Evolutionary conservation across 106 monocot species (phyloP).

Genomic region (Cymbidium sinense): DNA sequence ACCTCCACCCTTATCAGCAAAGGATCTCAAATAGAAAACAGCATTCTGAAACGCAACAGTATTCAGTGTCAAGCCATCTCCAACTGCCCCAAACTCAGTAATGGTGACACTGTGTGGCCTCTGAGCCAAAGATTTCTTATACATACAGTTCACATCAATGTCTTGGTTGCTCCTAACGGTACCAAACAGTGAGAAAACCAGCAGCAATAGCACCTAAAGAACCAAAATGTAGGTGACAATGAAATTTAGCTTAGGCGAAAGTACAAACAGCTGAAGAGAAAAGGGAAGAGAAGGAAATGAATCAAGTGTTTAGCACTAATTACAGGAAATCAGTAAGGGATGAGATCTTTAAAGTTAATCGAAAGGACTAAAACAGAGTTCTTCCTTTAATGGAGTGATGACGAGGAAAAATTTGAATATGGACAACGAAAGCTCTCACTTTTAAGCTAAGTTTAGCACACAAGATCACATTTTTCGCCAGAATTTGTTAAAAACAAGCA

Average conservation of each 20-base stretch:
- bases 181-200: slow-evolving; percentile 1
- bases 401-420: too few relatives aligned
- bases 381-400: too few relatives aligned
- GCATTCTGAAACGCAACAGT: slow-evolving; percentile 92
- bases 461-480: too few relatives aligned
- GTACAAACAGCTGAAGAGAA: not conserved
- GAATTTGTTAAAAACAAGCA: too few relatives aligned
- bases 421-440: not conserved
- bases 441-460: too few relatives aligned
- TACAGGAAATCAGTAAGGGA: not conserved
- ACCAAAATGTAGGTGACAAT: not conserved
- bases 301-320: not conserved
- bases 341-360: not conserved
- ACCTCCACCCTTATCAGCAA: slow-evolving; percentile 90
- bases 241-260: not conserved
- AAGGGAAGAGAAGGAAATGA: not conserved
- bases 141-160: slow-evolving; percentile 20
- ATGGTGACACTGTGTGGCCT: slow-evolving; percentile 84
- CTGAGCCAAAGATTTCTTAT: not conserved
- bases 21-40: slow-evolving; percentile 68
- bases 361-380: not conserved
- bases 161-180: not conserved
- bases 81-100: slow-evolving; percentile 83
- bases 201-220: slow-evolving; percentile 16
- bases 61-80: slow-evolving; percentile 64